These are phyloP conservation scores for Pisolithus microcarpus DNA, from an alignment of 768 basidiomycete genomes.

Conservation along the genomic window DNA sequence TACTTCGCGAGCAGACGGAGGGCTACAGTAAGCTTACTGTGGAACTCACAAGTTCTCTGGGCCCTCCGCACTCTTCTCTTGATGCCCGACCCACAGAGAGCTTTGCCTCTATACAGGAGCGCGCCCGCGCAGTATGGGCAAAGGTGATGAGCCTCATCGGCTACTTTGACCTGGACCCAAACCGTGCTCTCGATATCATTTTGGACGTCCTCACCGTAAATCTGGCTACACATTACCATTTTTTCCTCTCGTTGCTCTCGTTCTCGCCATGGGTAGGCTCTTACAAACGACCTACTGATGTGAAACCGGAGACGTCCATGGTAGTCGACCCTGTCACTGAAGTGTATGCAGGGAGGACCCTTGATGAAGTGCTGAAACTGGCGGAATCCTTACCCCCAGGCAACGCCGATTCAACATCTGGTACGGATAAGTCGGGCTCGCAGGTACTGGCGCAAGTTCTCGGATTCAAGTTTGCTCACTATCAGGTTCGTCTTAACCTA, in stretches of 20 bases:
- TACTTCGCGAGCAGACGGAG: conserved; percentile 94
- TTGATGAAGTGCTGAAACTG: conserved; percentile 60
- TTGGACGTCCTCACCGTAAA: conserved; percentile 86
- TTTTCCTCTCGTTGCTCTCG: conserved; percentile 82
- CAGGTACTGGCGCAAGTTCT: conserved; percentile 82
- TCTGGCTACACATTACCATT: conserved; percentile 73
- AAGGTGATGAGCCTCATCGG: conserved; percentile 85
- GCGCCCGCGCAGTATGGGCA: conserved; percentile 69
- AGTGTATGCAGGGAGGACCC: conserved; percentile 47
- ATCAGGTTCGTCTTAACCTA: conserved; percentile 55
- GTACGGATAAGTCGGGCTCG: conserved; percentile 31
- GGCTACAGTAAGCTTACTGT: conserved; percentile 91
- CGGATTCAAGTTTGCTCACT: conserved; percentile 94
- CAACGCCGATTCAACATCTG: conserved; percentile 4
- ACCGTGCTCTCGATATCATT: conserved; percentile 87
- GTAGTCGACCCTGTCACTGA: conserved; percentile 31
- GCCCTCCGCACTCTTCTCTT: conserved; percentile 60
- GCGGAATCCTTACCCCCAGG: conserved; percentile 33
- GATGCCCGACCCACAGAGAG: conserved; percentile 64
- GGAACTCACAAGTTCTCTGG: conserved; percentile 73
- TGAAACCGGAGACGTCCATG: conserved; percentile 29
- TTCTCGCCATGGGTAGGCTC: conserved; percentile 82
- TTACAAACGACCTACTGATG: conserved; percentile 26
- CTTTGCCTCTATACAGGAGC: conserved; percentile 47
- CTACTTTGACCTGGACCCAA: conserved; percentile 95